Conservation (phyloP, 192 early-diverging fungal species). For the Entomortierella parvispora region DNA sequence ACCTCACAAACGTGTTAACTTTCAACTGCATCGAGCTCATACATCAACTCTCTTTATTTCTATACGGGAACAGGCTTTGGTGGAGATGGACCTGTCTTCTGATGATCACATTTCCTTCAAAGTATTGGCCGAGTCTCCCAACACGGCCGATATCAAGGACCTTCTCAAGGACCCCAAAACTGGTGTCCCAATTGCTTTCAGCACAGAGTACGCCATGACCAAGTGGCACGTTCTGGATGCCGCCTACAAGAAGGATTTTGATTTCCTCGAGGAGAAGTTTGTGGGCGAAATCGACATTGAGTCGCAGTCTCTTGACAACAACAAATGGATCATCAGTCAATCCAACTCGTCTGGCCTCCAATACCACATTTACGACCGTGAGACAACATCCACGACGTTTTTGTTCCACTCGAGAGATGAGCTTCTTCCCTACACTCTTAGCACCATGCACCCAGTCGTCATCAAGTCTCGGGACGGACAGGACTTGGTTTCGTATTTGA, state of each 20-base stretch:
- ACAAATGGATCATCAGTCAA: slow-evolving; percentile 20
- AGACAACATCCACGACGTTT: slow-evolving; percentile 1
- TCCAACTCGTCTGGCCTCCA: slow-evolving; percentile 9
- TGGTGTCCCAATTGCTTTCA: slow-evolving; percentile 11
- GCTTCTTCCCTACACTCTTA: slow-evolving; percentile 20
- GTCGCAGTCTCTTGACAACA: slow-evolving; percentile 28
- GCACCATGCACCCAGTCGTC: slow-evolving; percentile 37
- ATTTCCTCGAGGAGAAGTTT: slow-evolving; percentile 16
- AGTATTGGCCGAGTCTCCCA: slow-evolving; percentile 16
- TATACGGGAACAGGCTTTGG: slow-evolving; percentile 7
- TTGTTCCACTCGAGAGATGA: slow-evolving; percentile 12
- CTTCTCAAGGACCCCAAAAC: slow-evolving; percentile 19
- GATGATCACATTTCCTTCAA: not conserved
- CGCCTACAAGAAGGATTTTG: slow-evolving; percentile 17
- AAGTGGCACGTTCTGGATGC: slow-evolving; percentile 22
- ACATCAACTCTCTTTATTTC: not conserved
- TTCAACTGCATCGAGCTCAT: not conserved
- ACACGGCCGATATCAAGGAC: slow-evolving; percentile 13
- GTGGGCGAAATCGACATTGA: slow-evolving; percentile 5
- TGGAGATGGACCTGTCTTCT: slow-evolving; percentile 11
- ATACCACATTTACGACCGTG: slow-evolving; percentile 20
- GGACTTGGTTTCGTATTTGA: slow-evolving; percentile 41
- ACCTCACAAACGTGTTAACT: not conserved
- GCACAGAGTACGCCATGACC: not conserved
- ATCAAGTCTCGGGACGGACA: slow-evolving; percentile 49